phyloP scores from a whole-genome alignment of 345 rosid genomes.

The Citrus cavaleriei region DNA sequence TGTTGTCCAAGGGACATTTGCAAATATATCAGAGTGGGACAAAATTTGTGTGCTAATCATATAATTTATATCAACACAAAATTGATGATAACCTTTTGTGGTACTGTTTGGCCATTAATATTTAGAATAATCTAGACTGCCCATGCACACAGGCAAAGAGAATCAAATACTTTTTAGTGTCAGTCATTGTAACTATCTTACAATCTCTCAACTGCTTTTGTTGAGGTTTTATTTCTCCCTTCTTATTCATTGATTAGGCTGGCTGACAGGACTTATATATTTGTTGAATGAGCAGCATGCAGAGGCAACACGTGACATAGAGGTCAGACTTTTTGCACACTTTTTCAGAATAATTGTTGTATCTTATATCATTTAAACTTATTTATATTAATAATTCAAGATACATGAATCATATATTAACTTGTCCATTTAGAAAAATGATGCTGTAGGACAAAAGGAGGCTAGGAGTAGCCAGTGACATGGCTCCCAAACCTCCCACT shows the following conservation, averaged over 20 bases:
- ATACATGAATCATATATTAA: not conserved
- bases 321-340: slow-evolving; percentile 56
- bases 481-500: not conserved
- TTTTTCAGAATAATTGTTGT: not conserved
- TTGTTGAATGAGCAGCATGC: slow-evolving; percentile 80
- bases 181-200: not conserved
- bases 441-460: not conserved
- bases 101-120: not conserved
- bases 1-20: not conserved
- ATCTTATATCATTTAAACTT: not conserved
- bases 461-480: not conserved
- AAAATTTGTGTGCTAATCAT: not conserved
- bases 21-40: not conserved
- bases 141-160: not conserved
- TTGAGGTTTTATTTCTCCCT: slow-evolving; percentile 41
- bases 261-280: slow-evolving; percentile 68
- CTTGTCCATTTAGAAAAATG: not conserved
- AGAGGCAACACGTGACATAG: slow-evolving; percentile 52
- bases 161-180: not conserved
- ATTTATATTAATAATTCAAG: not conserved
- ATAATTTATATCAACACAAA: not conserved
- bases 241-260: slow-evolving; percentile 50
- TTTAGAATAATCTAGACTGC: not conserved
- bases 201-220: slow-evolving; percentile 10
- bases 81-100: not conserved